Evolutionary conservation across 305 asterid genomes (phyloP).

Genomic region (Ajuga reptans): DNA sequence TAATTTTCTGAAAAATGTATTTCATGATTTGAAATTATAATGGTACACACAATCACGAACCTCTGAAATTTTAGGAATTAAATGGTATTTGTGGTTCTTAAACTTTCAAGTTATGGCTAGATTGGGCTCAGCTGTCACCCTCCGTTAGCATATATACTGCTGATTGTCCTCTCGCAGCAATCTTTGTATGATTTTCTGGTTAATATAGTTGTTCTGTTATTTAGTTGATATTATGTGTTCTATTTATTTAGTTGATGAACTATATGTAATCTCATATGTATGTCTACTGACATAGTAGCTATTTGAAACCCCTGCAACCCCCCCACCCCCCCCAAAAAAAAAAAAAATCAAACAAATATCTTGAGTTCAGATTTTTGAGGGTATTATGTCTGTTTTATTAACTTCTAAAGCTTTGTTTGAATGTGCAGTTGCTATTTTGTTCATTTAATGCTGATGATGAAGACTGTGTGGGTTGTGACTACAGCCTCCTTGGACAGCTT

Average conservation of each 20-base stretch:
- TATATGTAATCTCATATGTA: neutral
- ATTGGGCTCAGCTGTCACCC: too few species aligned
- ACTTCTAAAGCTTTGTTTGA: slow-evolving; percentile 7
- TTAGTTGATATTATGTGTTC: neutral
- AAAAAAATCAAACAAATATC: too few species aligned
- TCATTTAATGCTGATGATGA: slow-evolving; percentile 81
- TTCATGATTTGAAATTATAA: neutral
- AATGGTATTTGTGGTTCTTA: neutral
- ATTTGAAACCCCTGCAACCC: too few species aligned
- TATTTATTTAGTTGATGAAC: neutral
- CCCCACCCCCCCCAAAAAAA: too few species aligned
- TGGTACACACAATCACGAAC: neutral
- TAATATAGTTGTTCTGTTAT: too few species aligned
- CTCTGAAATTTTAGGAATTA: neutral
- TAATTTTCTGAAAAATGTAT: neutral
- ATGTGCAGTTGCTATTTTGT: slow-evolving; percentile 67
- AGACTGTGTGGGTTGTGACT: slow-evolving; percentile 82
- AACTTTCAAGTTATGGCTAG: neutral
- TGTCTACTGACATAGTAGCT: neutral
- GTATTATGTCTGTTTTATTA: neutral
- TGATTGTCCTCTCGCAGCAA: too few species aligned
- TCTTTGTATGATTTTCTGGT: too few species aligned
- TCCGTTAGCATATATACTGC: too few species aligned
- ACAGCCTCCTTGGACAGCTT: slow-evolving; percentile 81
- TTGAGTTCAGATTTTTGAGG: neutral